Percentiles rank a stretch among this genome's conserved stretches.
Conservation (phyloP, 345 rosid genomes). For the Syzygium jambos region DNA sequence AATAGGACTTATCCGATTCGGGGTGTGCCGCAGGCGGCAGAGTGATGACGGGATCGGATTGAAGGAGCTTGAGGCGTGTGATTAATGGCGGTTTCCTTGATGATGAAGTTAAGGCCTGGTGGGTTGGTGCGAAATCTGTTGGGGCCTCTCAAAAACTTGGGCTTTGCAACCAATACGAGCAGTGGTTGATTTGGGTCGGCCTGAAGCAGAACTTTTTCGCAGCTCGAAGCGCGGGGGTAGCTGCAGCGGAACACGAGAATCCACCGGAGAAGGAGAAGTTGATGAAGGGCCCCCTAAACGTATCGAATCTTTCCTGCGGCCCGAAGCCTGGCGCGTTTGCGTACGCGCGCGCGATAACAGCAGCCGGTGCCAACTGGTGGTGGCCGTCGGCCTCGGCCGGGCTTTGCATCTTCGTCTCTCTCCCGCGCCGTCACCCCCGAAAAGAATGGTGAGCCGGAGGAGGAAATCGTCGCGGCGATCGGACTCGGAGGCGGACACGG, state of each 20-base stretch:
- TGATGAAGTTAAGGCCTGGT: accelerated
- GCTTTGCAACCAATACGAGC: neutral
- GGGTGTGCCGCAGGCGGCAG: neutral
- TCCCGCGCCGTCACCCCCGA: neutral
- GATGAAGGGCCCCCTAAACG: neutral
- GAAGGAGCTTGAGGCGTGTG: neutral
- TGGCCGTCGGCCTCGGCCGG: neutral
- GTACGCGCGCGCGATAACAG: neutral
- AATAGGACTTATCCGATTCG: too few species aligned
- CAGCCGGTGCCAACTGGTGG: neutral
- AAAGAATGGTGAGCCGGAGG: neutral
- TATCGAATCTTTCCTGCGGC: neutral
- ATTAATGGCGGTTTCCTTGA: neutral
- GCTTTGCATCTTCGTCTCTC: neutral
- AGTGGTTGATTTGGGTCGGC: neutral
- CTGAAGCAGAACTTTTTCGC: neutral
- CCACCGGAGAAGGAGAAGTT: neutral
- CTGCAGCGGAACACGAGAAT: neutral
- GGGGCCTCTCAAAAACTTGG: neutral
- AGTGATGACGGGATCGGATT: neutral
- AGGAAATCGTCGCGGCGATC: neutral
- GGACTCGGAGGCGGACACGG: neutral
- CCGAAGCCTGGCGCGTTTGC: neutral
- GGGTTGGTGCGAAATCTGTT: neutral
- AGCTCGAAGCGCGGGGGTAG: too few species aligned